Conservation (phyloP, 768 basidiomycete genomes). For the Tricholoma terreum region DNA sequence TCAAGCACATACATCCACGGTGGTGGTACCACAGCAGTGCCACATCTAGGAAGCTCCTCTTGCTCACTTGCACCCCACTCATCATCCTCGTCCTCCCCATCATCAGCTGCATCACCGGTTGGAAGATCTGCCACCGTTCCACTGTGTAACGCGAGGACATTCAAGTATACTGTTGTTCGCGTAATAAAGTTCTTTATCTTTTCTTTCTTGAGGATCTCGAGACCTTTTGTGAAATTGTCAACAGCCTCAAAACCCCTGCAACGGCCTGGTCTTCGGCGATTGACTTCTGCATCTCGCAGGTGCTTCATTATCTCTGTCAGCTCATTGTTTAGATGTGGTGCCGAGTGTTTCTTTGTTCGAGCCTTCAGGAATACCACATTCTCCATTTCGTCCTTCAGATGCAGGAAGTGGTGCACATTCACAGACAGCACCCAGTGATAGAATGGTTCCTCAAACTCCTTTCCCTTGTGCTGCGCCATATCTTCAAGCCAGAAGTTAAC, state of each 20-base stretch:
- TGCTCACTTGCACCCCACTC: not conserved
- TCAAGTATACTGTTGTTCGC: not conserved
- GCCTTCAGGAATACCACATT: conserved; percentile 11
- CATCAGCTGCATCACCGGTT: not conserved
- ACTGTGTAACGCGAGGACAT: conserved; percentile 1
- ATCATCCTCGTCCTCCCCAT: not conserved
- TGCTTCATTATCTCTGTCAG: conserved; percentile 3
- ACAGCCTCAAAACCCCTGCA: not conserved
- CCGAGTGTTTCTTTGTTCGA: conserved; percentile 12
- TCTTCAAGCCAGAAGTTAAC: conserved; percentile 28
- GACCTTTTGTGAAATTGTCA: conserved; percentile 8
- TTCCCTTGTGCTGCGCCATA: conserved; percentile 20
- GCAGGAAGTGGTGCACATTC: conserved; percentile 18
- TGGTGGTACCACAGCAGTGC: not conserved
- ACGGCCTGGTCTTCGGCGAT: conserved; percentile 6
- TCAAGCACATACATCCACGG: not conserved
- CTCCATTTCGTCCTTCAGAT: conserved; percentile 20
- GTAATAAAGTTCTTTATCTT: conserved; percentile 11
- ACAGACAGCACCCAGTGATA: conserved; percentile 10
- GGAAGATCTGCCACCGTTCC: not conserved
- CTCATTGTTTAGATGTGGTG: conserved; percentile 9
- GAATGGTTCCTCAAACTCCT: conserved; percentile 20
- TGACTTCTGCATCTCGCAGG: conserved; percentile 6
- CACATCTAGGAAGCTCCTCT: too few species aligned
- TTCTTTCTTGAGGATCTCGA: not conserved